phyloP scores from a whole-genome alignment of 495 filamentous ascomycete species.

The Lophiostoma macrostomum region DNA sequence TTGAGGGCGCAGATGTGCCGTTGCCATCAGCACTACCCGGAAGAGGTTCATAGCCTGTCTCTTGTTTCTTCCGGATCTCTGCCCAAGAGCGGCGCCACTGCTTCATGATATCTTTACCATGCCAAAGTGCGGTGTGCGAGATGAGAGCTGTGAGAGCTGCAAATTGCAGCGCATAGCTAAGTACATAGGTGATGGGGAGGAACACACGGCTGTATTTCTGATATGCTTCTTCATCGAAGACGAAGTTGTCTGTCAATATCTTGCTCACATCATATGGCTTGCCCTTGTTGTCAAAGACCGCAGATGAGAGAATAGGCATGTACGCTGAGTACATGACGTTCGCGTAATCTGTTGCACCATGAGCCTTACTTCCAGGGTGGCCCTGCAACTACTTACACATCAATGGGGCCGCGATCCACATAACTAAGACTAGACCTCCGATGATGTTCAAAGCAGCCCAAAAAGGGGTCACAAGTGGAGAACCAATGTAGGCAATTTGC shows the following conservation, averaged over 20 bases:
- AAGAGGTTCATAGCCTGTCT: slow-evolving; percentile 32
- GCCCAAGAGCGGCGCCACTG: slow-evolving; percentile 48
- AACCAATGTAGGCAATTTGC: slow-evolving; percentile 87
- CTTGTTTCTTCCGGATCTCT: slow-evolving; percentile 27
- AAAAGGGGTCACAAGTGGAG: slow-evolving; percentile 80
- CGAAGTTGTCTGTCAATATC: slow-evolving; percentile 68
- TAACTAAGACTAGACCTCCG: slow-evolving; percentile 76
- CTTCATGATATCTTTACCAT: slow-evolving; percentile 69
- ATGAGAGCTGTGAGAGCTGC: slow-evolving; percentile 70
- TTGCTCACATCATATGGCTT: slow-evolving; percentile 70
- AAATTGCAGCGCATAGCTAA: slow-evolving; percentile 70
- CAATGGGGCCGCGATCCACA: slow-evolving; percentile 84
- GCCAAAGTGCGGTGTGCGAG: slow-evolving; percentile 61
- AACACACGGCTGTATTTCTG: slow-evolving; percentile 74
- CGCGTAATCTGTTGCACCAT: slow-evolving; percentile 54
- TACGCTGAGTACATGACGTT: slow-evolving; percentile 75
- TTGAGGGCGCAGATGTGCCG: slow-evolving; percentile 5
- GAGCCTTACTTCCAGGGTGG: slow-evolving; percentile 2
- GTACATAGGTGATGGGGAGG: slow-evolving; percentile 63
- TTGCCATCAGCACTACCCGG: slow-evolving; percentile 5
- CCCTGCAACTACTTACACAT: slow-evolving; percentile 50
- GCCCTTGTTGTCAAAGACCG: slow-evolving; percentile 80
- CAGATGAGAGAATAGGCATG: slow-evolving; percentile 73
- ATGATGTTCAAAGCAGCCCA: slow-evolving; percentile 92
- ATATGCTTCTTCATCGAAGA: slow-evolving; percentile 69